Evolutionary conservation across 495 filamentous ascomycete species (phyloP), one percentile per base, ranked within the genome.

Genomic region (Penicillium lividum): DNA sequence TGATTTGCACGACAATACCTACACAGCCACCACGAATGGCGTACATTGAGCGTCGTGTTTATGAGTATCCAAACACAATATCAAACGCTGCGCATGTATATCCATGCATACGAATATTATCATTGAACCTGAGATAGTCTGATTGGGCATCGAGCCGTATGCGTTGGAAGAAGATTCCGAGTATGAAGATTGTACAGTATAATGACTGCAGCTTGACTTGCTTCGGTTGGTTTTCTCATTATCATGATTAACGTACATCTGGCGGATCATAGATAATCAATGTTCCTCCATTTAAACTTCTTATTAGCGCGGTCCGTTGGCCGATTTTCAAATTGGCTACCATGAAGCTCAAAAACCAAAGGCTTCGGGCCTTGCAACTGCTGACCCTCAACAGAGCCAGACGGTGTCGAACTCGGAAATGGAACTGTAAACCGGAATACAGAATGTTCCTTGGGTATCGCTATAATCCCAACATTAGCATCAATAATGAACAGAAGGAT

Each of bases 371-470:
- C 51, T 45, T 34, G 7, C 9, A 61, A 56, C 13, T 44, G 45
- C 27, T 56, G 46, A 28, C 44, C 44, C 28, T 30, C 46, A 16
- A 11, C 46, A 29, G 25, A 62, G 10, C 44, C 58, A 4, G 57
- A 38, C 30, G 53, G 30, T 38, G 68, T 22, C 38, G 48, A 53
- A 40, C 16, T 47, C 16, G 75, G 79, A 3, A 82, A 61, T 5
- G 88, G 84, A 13, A 98, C 78, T 52, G 80, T 79, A 64, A 98
- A 85, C 16, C 89, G 83, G 69, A 98, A 97, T 10, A 95, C 74
- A 0, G 91, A 91, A 42, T 92, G 85, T 66, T 93, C 92, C 69
- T 98, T 98, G 3, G 94, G 93, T 56, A 97, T 79, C 18, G 82
- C 81, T 87, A 59, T 45, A 50, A 53, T n/a, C 44, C 30, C 18